Percentiles rank a stretch among this genome's conserved stretches.
These are phyloP conservation scores for Morella rubra DNA, from an alignment of 306 rosid genomes.

Conservation along the genomic window DNA sequence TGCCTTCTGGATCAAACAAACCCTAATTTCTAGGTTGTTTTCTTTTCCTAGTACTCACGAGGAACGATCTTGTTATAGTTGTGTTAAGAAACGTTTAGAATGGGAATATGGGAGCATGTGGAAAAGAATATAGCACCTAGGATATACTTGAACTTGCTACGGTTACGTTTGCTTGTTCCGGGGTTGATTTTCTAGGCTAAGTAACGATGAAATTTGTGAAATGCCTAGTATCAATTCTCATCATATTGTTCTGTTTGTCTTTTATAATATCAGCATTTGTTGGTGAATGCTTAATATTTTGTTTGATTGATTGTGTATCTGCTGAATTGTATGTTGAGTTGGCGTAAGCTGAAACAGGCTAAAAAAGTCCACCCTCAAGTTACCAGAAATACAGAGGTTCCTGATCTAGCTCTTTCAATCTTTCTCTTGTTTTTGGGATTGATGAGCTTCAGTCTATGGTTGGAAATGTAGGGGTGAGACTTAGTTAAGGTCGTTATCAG, in stretches of 20 bases:
- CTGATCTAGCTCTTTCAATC: not conserved
- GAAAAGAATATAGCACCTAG: not conserved
- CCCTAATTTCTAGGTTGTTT: not conserved
- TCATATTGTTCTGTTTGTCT: no score
- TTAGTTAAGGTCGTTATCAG: constrained; percentile 3
- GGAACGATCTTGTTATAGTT: no score
- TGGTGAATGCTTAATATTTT: no score
- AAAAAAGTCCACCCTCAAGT: not conserved
- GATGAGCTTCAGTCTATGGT: constrained; percentile 6
- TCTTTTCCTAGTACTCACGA: not conserved
- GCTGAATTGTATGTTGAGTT: no score
- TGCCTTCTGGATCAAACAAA: not conserved
- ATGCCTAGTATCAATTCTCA: no score
- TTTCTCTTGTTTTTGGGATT: constrained; percentile 6
- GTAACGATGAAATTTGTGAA: not conserved
- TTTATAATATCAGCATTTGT: no score
- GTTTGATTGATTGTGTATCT: no score
- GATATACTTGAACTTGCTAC: not conserved
- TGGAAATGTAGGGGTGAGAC: constrained; percentile 34
- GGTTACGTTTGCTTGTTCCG: no score
- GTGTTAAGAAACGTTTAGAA: not conserved
- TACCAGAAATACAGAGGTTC: not conserved
- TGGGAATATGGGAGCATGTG: not conserved
- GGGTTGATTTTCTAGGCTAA: not conserved
- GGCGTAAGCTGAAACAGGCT: no score